Evolutionary conservation across 306 rosid species (phyloP).

Genomic region (Trifolium dubium): DNA sequence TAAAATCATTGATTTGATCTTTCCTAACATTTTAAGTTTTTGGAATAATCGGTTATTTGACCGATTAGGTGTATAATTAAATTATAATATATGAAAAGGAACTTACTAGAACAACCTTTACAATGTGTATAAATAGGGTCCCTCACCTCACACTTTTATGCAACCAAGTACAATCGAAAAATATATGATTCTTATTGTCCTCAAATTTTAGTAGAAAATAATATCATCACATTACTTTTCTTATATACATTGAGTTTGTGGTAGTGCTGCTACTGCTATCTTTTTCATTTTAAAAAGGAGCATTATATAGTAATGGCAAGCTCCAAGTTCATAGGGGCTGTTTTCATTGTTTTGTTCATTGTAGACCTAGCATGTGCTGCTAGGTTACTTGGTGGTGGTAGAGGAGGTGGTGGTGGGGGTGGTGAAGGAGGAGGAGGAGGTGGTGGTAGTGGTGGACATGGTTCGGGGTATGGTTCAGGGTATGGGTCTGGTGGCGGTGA

Average conservation of each 20-base stretch:
- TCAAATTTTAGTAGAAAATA: slow-evolving; percentile 3
- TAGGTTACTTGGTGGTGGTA: slow-evolving; percentile 38
- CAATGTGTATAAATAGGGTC: slow-evolving; percentile 61
- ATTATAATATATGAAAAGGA: slow-evolving; percentile 34
- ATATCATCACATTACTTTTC: neutral
- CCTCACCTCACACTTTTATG: slow-evolving; percentile 26
- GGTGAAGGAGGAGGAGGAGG: slow-evolving; percentile 38
- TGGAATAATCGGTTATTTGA: no score
- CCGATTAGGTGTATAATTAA: neutral
- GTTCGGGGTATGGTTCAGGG: slow-evolving; percentile 58
- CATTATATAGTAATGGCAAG: slow-evolving; percentile 41
- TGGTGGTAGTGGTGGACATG: slow-evolving; percentile 27
- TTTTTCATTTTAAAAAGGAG: neutral
- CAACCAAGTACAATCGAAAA: slow-evolving; percentile 27
- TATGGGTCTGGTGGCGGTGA: slow-evolving; percentile 58
- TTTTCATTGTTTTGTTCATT: slow-evolving; percentile 62
- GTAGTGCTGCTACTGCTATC: neutral
- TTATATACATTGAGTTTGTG: neutral
- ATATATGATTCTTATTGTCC: neutral
- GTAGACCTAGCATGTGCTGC: slow-evolving; percentile 67
- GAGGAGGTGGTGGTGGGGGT: slow-evolving; percentile 24
- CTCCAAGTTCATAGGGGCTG: slow-evolving; percentile 55
- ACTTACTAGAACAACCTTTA: slow-evolving; percentile 51
- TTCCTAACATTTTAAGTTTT: no score
- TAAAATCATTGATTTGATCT: no score